Evolutionary conservation across 2,329 filamentous ascomycete species (phyloP).

Genomic region (Shiraia bambusicola): DNA sequence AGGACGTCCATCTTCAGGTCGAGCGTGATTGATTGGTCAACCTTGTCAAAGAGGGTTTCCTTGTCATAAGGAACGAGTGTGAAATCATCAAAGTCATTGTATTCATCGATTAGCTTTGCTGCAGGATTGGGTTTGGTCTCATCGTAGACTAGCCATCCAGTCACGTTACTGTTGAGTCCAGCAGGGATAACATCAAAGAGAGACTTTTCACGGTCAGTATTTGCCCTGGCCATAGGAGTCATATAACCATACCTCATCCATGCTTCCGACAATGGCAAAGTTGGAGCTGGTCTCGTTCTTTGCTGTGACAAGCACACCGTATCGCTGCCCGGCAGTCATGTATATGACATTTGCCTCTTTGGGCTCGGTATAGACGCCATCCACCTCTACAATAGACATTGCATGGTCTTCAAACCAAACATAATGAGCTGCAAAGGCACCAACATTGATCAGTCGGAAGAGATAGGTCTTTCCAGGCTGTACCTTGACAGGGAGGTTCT

Average conservation of each 20-base stretch:
- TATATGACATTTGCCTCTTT: constrained; percentile 62
- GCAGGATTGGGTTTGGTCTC: constrained; percentile 48
- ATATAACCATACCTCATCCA: constrained; percentile 45
- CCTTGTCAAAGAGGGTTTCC: constrained; percentile 59
- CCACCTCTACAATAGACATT: constrained; percentile 67
- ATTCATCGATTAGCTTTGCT: constrained; percentile 60
- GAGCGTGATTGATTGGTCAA: constrained; percentile 65
- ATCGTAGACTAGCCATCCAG: constrained; percentile 59
- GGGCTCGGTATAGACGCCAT: constrained; percentile 67
- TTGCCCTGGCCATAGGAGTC: neutral
- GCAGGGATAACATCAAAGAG: constrained; percentile 68
- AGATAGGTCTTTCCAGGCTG: constrained; percentile 62
- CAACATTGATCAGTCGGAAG: constrained; percentile 69
- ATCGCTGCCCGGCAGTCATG: constrained; percentile 69
- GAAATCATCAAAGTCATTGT: constrained; percentile 73
- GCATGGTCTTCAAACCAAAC: constrained; percentile 68
- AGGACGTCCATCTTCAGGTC: constrained; percentile 65
- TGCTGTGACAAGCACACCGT: constrained; percentile 65
- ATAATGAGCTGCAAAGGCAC: constrained; percentile 70
- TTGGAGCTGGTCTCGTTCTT: constrained; percentile 56
- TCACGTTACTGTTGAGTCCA: constrained; percentile 65
- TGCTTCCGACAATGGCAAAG: constrained; percentile 61
- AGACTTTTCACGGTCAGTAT: constrained; percentile 30
- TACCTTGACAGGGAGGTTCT: constrained; percentile 48
- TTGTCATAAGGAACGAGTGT: constrained; percentile 69